A percentile compares a stretch with the other conserved stretches of the same genome.
These are phyloP conservation scores for Micractinium sp. DNA, from an alignment of 139 green algal genomes.

Conservation along the genomic window DNA sequence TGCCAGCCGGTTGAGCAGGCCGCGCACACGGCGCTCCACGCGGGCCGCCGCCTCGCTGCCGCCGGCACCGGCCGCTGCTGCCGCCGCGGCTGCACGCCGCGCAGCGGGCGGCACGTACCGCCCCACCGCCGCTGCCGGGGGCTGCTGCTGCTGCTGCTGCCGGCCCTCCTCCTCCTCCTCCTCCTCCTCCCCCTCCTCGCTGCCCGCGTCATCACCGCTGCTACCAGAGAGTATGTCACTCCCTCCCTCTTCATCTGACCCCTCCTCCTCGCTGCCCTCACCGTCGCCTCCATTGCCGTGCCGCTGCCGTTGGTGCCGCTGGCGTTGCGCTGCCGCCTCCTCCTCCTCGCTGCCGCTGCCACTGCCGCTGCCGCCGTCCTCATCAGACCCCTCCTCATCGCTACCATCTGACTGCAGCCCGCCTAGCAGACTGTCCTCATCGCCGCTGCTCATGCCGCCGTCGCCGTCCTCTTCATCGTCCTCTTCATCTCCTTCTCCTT, in stretches of 20 bases:
- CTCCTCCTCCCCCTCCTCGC: neutral
- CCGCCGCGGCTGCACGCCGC: slow-evolving; percentile 41
- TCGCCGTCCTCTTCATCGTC: neutral
- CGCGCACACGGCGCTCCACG: slow-evolving; percentile 65
- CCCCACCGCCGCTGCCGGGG: neutral
- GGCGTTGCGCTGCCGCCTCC: neutral
- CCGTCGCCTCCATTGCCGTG: neutral
- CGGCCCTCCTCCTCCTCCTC: neutral
- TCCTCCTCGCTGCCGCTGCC: slow-evolving; percentile 19
- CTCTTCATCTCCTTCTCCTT: neutral
- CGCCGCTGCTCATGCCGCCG: neutral
- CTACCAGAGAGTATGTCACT: neutral
- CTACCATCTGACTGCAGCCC: neutral
- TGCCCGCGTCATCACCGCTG: neutral
- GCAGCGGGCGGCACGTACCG: slow-evolving; percentile 72
- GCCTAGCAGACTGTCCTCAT: slow-evolving; percentile 4
- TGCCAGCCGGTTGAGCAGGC: slow-evolving; percentile 81
- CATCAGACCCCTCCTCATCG: slow-evolving; percentile 1
- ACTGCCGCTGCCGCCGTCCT: neutral
- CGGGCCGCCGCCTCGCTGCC: slow-evolving; percentile 16
- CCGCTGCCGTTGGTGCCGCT: neutral
- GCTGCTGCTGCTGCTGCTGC: slow-evolving; percentile 18
- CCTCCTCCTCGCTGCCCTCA: slow-evolving; percentile 13
- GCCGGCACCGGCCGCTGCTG: slow-evolving; percentile 9
- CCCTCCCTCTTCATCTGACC: slow-evolving; percentile 7